These are phyloP conservation scores for Scedosporium aurantiacum DNA, from an alignment of 2,329 filamentous ascomycete species.

Conservation along the genomic window DNA sequence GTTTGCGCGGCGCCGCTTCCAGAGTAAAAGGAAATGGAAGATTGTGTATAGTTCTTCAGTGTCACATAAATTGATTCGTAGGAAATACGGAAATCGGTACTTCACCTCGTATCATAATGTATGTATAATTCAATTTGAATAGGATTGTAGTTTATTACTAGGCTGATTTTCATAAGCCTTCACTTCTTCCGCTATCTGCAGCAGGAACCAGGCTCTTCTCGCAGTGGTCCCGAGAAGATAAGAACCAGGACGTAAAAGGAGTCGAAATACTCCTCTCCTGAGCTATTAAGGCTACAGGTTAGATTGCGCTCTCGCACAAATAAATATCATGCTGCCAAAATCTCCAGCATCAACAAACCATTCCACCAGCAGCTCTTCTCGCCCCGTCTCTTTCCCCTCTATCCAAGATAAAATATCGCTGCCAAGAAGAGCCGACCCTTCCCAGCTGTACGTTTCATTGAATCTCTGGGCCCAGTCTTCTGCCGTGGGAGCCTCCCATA, in stretches of 20 bases:
- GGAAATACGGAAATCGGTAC: not conserved
- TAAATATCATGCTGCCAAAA: not conserved
- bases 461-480: not conserved
- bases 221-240: too few species aligned
- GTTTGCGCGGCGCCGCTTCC: not conserved
- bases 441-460: not conserved
- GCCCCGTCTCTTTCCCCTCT: not conserved
- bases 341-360: not conserved
- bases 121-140: too few species aligned
- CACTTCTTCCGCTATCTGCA: too few species aligned
- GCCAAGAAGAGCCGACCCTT: not conserved
- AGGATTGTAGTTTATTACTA: too few species aligned
- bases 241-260: too few species aligned
- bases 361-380: not conserved
- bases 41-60: not conserved
- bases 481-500: constrained; percentile 1
- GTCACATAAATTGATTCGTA: not conserved
- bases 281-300: not conserved
- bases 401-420: not conserved
- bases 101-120: too few species aligned
- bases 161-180: too few species aligned
- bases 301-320: constrained; percentile 1
- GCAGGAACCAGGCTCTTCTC: too few species aligned
- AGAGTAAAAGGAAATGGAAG: not conserved
- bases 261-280: too few species aligned